Percentiles rank a stretch among this genome's conserved stretches.
Evolutionary conservation across 306 rosid species (phyloP).

Genomic region (Castanospermum australe): DNA sequence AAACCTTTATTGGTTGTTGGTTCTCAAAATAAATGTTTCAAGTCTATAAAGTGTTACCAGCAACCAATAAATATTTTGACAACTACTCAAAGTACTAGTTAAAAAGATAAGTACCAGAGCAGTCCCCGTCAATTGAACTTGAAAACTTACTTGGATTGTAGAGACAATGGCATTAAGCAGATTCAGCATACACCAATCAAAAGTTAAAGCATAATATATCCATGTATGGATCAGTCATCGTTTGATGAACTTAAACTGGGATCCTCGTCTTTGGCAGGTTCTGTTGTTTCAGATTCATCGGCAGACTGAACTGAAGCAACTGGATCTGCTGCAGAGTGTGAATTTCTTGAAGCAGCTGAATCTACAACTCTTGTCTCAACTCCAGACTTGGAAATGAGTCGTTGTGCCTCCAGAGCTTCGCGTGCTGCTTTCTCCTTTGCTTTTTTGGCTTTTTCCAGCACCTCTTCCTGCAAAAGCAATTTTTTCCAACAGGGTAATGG

Average conservation of each 20-base stretch:
- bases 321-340: background rate
- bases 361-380: background rate
- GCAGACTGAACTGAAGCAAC: background rate
- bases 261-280: background rate
- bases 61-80: too few relatives aligned
- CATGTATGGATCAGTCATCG: constrained; percentile 13
- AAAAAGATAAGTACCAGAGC: too few relatives aligned
- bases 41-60: too few relatives aligned
- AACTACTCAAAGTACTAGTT: too few relatives aligned
- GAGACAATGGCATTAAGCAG: background rate
- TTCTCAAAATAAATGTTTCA: too few relatives aligned
- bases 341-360: background rate
- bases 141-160: background rate
- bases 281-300: background rate
- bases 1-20: too few relatives aligned
- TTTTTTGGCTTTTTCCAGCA: constrained; percentile 52
- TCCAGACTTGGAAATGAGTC: constrained; percentile 12
- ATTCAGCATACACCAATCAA: constrained; percentile 1
- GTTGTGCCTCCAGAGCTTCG: constrained; percentile 44
- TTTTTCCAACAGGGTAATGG: background rate
- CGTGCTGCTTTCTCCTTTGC: constrained; percentile 65
- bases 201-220: background rate
- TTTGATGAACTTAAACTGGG: constrained; percentile 24
- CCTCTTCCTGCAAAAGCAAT: constrained; percentile 45
- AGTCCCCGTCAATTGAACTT: constrained; percentile 7